Base-by-base conservation (phyloP, 139 green algal species). In the Coelastrella sp. region DNA sequence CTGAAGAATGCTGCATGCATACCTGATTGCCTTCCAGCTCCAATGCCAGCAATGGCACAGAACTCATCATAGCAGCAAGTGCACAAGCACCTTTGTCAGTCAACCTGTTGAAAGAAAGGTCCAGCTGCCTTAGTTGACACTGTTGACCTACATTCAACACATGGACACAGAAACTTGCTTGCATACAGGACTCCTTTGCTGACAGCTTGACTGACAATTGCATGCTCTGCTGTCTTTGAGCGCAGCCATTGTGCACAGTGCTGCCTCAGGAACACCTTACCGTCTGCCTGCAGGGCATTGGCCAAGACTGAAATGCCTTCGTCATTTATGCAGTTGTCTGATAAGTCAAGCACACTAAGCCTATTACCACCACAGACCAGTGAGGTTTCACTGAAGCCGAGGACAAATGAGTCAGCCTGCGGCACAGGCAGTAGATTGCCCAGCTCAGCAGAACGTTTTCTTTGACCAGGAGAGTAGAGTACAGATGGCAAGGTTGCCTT, bases 1-100 rank as follows among this genome's bases (percentile, higher is more conserved):
- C n/a, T n/a, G n/a, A n/a, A n/a, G n/a, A n/a, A n/a, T n/a, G n/a
- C n/a, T n/a, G n/a, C n/a, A n/a, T n/a, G n/a, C 41, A 9, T 63
- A 93, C 90, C 84, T 83, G 41, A 66, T 93, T 93, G 35, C 79
- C 86, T 72, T 93, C 90, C 83, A 94, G 87, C 76, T 94, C 89
- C 41, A 94, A 79, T 2, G 79, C 69, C 34, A 87, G 35, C 19
- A 94, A 48, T 3, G 87, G 82, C 43, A 90, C 67, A 0, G 72
- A 79, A 15, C 78, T 82, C 35, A 94, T 81, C 79, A 90, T 88
- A 43, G 67, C 41, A 0, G 88, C 90, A 32, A 94, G 76, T 0
- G 85, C 88, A 25, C 73, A 84, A 0, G 88, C 89, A 2, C 89
- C 90, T 7, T 48, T 80, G 76, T 94, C 90, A 4, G 75, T 68